Conservation (phyloP, 768 basidiomycete genomes). For the Boletellus sp. region DNA sequence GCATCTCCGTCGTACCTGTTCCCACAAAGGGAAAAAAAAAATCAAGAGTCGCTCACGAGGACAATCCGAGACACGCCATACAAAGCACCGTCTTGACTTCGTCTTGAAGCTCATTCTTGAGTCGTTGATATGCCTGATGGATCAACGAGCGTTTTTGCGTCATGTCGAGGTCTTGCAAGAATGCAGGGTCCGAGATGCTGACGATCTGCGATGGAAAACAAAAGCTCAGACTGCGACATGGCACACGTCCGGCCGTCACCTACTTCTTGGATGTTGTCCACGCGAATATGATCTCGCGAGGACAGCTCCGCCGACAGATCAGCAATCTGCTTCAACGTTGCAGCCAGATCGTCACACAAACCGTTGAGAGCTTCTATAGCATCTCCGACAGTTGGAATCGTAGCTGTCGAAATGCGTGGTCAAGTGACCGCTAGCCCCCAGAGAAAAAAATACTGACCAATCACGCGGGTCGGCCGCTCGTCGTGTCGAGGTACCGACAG, state of each 20-base stretch:
- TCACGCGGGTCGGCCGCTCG: conserved; percentile 54
- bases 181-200: conserved; percentile 45
- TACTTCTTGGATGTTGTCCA: conserved; percentile 72
- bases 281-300: conserved; percentile 63
- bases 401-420: conserved; percentile 41
- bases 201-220: conserved; percentile 40
- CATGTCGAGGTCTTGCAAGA: conserved; percentile 66
- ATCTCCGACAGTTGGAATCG: conserved; percentile 73
- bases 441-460: conserved; percentile 40
- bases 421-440: neutral
- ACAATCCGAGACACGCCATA: conserved; percentile 29
- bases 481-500: conserved; percentile 54
- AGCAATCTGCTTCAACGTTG: conserved; percentile 60
- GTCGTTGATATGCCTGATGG: conserved; percentile 54
- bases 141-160: conserved; percentile 66
- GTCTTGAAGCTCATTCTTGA: conserved; percentile 37
- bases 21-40: neutral
- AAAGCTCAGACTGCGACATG: neutral
- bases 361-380: conserved; percentile 63
- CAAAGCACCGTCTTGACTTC: conserved; percentile 56
- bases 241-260: conserved; percentile 5
- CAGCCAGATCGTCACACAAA: conserved; percentile 57
- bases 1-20: conserved; percentile 70
- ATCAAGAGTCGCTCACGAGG: neutral
- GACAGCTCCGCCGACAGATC: conserved; percentile 69